These are phyloP conservation scores for Wallacemonas sp. DNA, from an alignment of 208 protist genomes.

Conservation along the genomic window DNA sequence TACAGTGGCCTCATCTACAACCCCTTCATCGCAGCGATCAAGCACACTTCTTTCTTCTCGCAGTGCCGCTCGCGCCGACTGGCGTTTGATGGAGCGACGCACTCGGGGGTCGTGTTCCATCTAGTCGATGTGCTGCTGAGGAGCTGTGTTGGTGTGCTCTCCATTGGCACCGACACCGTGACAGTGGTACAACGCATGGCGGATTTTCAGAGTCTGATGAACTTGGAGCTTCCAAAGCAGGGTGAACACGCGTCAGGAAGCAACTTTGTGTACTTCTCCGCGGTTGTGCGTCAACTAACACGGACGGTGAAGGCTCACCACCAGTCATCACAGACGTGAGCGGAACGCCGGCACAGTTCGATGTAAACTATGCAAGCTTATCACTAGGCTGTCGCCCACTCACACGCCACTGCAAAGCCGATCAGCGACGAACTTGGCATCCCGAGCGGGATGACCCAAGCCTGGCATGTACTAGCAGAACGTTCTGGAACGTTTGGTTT, in stretches of 20 bases:
- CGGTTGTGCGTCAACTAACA: constrained; percentile 69
- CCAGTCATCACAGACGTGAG: background rate
- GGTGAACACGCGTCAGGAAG: constrained; percentile 82
- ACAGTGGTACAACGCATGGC: constrained; percentile 41
- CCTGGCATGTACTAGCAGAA: no score
- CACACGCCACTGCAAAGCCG: no score
- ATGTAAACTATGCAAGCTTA: background rate
- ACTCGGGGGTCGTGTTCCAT: constrained; percentile 80
- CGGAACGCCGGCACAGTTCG: background rate
- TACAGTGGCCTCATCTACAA: constrained; percentile 91
- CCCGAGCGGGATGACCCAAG: no score
- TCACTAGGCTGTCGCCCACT: background rate
- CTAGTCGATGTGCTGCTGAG: constrained; percentile 78
- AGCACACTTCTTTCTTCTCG: constrained; percentile 81
- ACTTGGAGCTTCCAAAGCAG: constrained; percentile 83
- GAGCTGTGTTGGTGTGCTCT: constrained; percentile 82
- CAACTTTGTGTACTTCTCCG: constrained; percentile 88
- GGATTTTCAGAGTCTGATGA: constrained; percentile 80
- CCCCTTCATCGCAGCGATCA: constrained; percentile 79
- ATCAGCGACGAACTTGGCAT: no score
- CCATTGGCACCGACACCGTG: constrained; percentile 40
- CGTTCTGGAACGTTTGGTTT: no score
- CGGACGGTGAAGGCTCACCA: constrained; percentile 22
- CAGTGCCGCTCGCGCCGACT: constrained; percentile 73
- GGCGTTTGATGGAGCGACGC: constrained; percentile 55